phyloP scores from a whole-genome alignment of 108 stramenopile species.

The Cylindrotheca fusiformis region DNA sequence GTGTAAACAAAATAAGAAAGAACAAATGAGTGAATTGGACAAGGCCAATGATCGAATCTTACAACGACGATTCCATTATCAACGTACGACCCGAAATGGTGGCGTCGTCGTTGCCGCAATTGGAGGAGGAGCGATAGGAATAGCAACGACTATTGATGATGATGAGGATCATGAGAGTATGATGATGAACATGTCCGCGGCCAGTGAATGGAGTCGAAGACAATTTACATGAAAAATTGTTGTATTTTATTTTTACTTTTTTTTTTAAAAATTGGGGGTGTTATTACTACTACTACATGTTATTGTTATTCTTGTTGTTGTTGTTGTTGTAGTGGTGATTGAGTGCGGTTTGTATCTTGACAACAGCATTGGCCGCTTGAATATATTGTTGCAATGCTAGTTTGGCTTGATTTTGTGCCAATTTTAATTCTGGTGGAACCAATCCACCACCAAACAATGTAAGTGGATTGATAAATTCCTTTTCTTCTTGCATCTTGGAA shows the following conservation, averaged over 20 bases:
- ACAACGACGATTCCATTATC: conserved; percentile 23
- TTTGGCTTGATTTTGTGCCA: conserved; percentile 41
- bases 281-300: neutral
- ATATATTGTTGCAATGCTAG: conserved; percentile 35
- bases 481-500: conserved; percentile 17
- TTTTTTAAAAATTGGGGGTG: neutral
- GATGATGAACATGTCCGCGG: neutral
- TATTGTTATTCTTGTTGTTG: no score
- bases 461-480: conserved; percentile 23
- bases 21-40: neutral
- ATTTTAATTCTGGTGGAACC: conserved; percentile 33
- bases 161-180: neutral
- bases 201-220: neutral
- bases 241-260: neutral
- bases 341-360: conserved; percentile 14
- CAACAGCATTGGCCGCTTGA: conserved; percentile 44
- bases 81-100: conserved; percentile 9
- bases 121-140: neutral
- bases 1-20: neutral
- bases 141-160: neutral
- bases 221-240: neutral
- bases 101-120: neutral
- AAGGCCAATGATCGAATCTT: conserved; percentile 3
- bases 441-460: conserved; percentile 42
- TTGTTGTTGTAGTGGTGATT: conserved; percentile 9